Evolutionary conservation across 2,329 filamentous ascomycete species (phyloP).

Genomic region (Tolypocladium ophioglossoides): DNA sequence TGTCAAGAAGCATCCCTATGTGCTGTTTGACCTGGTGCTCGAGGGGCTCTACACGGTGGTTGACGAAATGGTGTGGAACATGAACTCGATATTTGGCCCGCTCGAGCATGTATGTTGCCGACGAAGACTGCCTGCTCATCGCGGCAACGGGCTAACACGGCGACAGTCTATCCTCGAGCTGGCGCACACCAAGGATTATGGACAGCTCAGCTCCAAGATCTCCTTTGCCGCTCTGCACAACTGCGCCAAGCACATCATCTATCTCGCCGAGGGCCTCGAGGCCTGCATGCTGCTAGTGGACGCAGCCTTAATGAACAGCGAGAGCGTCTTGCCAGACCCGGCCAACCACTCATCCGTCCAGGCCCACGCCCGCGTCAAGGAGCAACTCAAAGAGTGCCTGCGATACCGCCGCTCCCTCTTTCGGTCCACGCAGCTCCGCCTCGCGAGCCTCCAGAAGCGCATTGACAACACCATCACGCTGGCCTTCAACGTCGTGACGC

Average conservation of each 20-base stretch:
- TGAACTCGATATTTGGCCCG: slow-evolving; percentile 17
- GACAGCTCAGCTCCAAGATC: slow-evolving; percentile 10
- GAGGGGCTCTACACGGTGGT: slow-evolving; percentile 17
- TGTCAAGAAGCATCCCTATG: slow-evolving; percentile 12
- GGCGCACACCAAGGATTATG: slow-evolving; percentile 6
- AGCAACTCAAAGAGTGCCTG: slow-evolving; percentile 17
- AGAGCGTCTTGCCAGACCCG: slow-evolving; percentile 1
- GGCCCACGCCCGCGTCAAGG: slow-evolving; percentile 7
- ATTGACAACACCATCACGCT: slow-evolving; percentile 23
- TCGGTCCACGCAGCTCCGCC: slow-evolving; percentile 21
- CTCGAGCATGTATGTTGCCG: slow-evolving; percentile 13
- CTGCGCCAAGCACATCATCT: slow-evolving; percentile 18
- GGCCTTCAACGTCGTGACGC: slow-evolving; percentile 24
- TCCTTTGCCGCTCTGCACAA: slow-evolving; percentile 18
- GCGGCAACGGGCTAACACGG: neutral
- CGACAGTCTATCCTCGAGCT: slow-evolving; percentile 14
- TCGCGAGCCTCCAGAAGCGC: slow-evolving; percentile 22
- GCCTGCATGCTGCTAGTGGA: slow-evolving; percentile 15
- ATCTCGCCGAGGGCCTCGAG: slow-evolving; percentile 17
- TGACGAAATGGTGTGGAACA: slow-evolving; percentile 18
- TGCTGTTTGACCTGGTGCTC: slow-evolving; percentile 17
- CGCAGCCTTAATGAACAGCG: neutral
- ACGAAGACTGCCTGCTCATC: neutral
- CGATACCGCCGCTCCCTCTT: slow-evolving; percentile 22
- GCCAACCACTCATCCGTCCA: slow-evolving; percentile 4